Evolutionary conservation across 176 grass and related monocot genomes (phyloP), one percentile per base, ranked within the genome.

Genomic region (Areca catechu): DNA sequence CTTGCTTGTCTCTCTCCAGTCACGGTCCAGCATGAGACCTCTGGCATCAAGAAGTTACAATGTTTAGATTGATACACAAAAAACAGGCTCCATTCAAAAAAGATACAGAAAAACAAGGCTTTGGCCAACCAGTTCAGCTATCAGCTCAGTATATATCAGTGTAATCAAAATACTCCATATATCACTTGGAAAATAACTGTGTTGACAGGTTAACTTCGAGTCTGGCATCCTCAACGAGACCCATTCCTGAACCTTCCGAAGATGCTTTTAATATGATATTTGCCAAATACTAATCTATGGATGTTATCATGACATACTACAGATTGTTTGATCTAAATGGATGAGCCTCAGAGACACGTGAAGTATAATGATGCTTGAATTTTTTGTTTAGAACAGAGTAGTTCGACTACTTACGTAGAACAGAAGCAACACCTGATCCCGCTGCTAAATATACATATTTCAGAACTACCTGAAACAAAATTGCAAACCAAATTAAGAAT

Each of bases 21-120:
- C 24, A 86, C 63, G 69, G 77, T 91, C 88, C 88, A 91, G 48
- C 82, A 76, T 51, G 78, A 77, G 12, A 91, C 88, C 82, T 91
- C 88, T 91, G 51, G 54, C 43, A 55, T 56, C 16, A 63, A 43
- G 54, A 48, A 53, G 56, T 63, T 3, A 48, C 52, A 18, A 15
- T 18, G 50, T 70, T 50, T 56, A 9, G 27, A 29, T 6, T 29
- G 27, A 29, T 29, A 29, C 27, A 29, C 27, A 29, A 29, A 53
- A 56, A 58, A 10, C 27, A 29, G 27, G 5, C 27, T 29, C 5
- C 27, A 29, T 6, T 5, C 27, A 6, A 6, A 19, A 25, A 50
- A 51, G 6, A 73, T 19, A 5, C 18, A 50, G 5, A 28, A 49
- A 29, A 27, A 16, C 22, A 5, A 53, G 22, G 34, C 43, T 22